phyloP scores from a whole-genome alignment of 2,329 filamentous ascomycete genomes.

The Nemania sp. region DNA sequence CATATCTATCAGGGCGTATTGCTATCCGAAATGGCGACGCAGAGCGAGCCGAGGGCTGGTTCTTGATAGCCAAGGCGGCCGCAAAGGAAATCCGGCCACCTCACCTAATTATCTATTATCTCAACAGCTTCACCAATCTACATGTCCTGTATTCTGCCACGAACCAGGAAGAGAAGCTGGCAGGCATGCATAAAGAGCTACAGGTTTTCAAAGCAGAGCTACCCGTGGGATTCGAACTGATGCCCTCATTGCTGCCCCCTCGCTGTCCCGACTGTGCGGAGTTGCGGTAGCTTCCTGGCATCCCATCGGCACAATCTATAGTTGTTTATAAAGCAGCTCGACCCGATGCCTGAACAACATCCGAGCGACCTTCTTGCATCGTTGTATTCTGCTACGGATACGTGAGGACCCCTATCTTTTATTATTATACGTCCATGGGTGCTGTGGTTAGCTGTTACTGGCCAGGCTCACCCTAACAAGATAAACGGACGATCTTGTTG shows the following conservation, averaged over 20 bases:
- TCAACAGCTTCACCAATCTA: constrained; percentile 24
- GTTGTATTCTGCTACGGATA: background rate
- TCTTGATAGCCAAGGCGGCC: constrained; percentile 21
- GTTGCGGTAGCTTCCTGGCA: background rate
- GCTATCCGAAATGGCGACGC: constrained; percentile 24
- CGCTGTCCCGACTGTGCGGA: constrained; percentile 8
- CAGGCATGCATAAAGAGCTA: constrained; percentile 16
- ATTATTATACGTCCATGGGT: background rate
- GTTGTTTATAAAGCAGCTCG: background rate
- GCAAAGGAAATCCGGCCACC: constrained; percentile 9
- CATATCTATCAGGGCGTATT: constrained; percentile 27
- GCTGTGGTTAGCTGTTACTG: background rate
- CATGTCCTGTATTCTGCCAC: constrained; percentile 26
- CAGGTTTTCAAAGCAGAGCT: constrained; percentile 7
- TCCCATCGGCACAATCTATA: background rate
- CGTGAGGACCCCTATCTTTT: background rate
- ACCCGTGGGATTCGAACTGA: constrained; percentile 10
- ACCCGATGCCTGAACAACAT: background rate
- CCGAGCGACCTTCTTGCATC: background rate
- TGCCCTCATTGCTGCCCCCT: constrained; percentile 5
- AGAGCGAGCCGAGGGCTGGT: constrained; percentile 25
- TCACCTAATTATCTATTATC: constrained; percentile 16
- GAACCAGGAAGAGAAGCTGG: constrained; percentile 15
- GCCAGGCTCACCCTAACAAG: background rate
- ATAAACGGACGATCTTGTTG: background rate